phyloP scores from a whole-genome alignment of 495 filamentous ascomycete species.

The Mycothermus thermophilus region DNA sequence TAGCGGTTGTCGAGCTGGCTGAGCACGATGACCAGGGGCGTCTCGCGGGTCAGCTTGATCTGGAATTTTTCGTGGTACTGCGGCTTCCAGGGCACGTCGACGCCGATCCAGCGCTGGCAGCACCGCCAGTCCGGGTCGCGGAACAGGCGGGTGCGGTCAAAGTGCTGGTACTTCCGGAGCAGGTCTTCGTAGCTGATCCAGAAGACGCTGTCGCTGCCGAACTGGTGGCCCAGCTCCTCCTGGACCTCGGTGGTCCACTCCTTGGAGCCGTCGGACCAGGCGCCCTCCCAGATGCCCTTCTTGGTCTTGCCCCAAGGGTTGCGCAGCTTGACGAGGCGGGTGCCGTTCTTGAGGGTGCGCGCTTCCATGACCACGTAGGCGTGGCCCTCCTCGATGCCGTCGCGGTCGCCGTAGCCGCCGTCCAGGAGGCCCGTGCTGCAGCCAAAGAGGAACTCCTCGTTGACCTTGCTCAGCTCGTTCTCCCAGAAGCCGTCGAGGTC shows the following conservation, averaged over 20 bases:
- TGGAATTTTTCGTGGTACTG: constrained; percentile 83
- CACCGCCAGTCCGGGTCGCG: constrained; percentile 64
- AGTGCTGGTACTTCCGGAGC: constrained; percentile 67
- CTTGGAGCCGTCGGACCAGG: constrained; percentile 86
- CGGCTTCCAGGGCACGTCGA: constrained; percentile 77
- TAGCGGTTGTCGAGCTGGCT: constrained; percentile 80
- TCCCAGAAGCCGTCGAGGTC: constrained; percentile 82
- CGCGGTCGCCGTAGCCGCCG: constrained; percentile 47
- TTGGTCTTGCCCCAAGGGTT: constrained; percentile 74
- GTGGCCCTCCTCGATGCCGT: constrained; percentile 70
- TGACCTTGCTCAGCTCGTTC: constrained; percentile 74
- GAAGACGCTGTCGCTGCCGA: constrained; percentile 76
- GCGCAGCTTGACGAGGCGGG: constrained; percentile 33
- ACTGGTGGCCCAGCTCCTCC: constrained; percentile 66
- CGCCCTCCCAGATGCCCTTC: constrained; percentile 65
- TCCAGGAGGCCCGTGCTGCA: constrained; percentile 59
- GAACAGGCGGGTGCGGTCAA: constrained; percentile 85
- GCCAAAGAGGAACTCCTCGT: constrained; percentile 81
- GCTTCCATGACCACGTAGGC: constrained; percentile 88
- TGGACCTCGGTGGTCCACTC: constrained; percentile 88
- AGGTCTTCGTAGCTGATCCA: constrained; percentile 70
- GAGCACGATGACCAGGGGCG: constrained; percentile 68
- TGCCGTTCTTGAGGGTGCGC: constrained; percentile 33
- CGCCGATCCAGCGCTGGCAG: constrained; percentile 74
- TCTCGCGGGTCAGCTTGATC: constrained; percentile 53